Base-by-base conservation (phyloP, 768 basidiomycete genomes). In the Astraeus odoratus region DNA sequence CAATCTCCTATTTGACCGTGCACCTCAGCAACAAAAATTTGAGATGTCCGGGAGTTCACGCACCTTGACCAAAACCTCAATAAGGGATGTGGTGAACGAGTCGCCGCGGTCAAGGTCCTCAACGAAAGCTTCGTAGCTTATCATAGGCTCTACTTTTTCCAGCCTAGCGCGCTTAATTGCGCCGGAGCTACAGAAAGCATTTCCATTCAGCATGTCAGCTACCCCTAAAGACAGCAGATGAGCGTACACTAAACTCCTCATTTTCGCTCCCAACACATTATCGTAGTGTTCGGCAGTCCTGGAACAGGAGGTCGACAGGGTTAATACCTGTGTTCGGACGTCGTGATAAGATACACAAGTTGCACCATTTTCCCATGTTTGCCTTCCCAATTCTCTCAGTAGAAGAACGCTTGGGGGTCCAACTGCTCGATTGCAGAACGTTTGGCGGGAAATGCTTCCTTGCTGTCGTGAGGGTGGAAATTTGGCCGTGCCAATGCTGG, bases 31-130 rank as follows among this genome's bases (percentile, higher is more conserved):
- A 26, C 19, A 5, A 23, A 5, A 8, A 20, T 33, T 37, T 13
- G 40, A 39, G 38, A 27, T 9, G 36, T 20, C 16, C 20, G 24
- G n/a, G 8, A 10, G 34, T 30, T 3, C 22, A 58, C 77, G 61
- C 56, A 89, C 87, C 67, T 83, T 85, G 57, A 89, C 87, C 36
- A 90, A 71, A 39, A 85, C 75, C 48, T 89, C 86, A 47, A 88
- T 66, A 40, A 90, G 59, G 0, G 82, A 75, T 4, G 86, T 76
- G 0, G 86, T 88, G 62, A 90, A 89, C 1, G 84, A 80, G 59
- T 90, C 87, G 13, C 86, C 86, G 19, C 74, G 74, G 57, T 89
- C 86, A 39, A 90, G 67, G 23, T 86, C 83, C 52, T 81, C 76
- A 16, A 88, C 82, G 51, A 90, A 88, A 23, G 74, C 64, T 61